Conservation (phyloP, 805 yeast genomes). For the Candida stauntonica region DNA sequence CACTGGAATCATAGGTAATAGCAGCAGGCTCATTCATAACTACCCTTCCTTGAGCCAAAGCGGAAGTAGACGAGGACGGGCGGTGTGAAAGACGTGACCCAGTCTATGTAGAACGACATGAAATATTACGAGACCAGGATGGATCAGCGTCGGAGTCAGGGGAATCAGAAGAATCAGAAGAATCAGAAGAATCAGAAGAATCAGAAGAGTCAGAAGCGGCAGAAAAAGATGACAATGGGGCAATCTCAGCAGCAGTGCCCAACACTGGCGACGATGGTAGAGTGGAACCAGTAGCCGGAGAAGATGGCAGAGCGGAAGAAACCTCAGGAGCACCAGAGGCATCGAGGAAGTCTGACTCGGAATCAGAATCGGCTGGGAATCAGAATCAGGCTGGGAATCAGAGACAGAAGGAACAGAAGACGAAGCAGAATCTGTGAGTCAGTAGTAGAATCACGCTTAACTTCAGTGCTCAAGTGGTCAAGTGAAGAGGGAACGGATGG, state of each 20-base stretch:
- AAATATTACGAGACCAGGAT: not conserved
- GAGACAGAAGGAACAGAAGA: not conserved
- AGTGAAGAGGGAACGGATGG: not conserved
- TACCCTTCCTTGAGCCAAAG: constrained; percentile 1
- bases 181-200: not conserved
- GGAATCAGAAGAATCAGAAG: not conserved
- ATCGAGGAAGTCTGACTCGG: not conserved
- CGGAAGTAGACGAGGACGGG: not conserved
- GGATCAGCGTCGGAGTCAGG: not conserved
- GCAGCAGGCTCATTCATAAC: not conserved
- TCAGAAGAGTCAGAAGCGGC: not conserved
- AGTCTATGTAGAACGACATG: not conserved
- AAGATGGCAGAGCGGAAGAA: not conserved
- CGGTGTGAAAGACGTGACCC: not conserved
- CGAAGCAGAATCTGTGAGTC: not conserved
- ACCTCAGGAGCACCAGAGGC: not conserved
- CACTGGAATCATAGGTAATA: not conserved
- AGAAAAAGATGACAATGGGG: not conserved
- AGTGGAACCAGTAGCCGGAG: not conserved
- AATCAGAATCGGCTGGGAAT: not conserved
- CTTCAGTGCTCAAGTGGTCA: not conserved
- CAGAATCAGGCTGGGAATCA: not conserved
- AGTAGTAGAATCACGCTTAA: not conserved
- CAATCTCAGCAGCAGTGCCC: not conserved
- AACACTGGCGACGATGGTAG: too few species aligned